Base-by-base conservation (phyloP, 2,329 filamentous ascomycete species). In the Trichoderma harzianum region DNA sequence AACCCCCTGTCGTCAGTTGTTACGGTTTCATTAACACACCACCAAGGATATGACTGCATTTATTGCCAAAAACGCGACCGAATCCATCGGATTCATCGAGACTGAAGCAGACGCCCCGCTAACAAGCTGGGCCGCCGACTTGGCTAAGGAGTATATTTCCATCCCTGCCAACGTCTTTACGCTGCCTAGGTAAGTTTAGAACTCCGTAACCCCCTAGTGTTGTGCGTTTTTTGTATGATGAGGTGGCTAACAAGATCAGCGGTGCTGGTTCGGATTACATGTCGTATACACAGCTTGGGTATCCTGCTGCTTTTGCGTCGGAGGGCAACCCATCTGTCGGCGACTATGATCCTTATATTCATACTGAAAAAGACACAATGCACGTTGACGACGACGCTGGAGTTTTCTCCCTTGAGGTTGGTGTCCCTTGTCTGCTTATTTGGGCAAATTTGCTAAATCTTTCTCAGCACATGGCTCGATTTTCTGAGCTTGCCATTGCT, bases 181-280 rank as follows among this genome's bases (percentile, higher is more conserved):
- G 64, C 74, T 83, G 5, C 74, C 73, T 12, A 70, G 75, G 76
- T 79, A 75, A 68, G 78, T 74, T 24, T 28, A 10, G 26, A 16
- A 5, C 51, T 7, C n/a, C 2, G 0, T 21, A 6, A 30, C 24
- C 5, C 12, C 84, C 97, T 94, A 83, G 21, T 14, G 11, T 2
- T 51, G 21, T 53, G 11, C 47, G 5, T 5, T 3, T 24, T 24
- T 53, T 24, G 5, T 43, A 36, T 68, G n/a, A 24, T 24, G n/a
- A 24, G 95, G 98, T 74, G 92, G 93, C 11, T 97, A 91, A 81
- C n/a, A 8, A 60, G 62, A 21, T 18, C 57, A 81, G 79, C 5
- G 76, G 77, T 43, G 82, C 80, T 12, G 81, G 81, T 2, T 83
- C 82, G 18, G 82, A 83, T 64, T 83, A 83, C 75, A 82, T 82